phyloP scores from a whole-genome alignment of 345 rosid species.

The Rhodamnia argentea region DNA sequence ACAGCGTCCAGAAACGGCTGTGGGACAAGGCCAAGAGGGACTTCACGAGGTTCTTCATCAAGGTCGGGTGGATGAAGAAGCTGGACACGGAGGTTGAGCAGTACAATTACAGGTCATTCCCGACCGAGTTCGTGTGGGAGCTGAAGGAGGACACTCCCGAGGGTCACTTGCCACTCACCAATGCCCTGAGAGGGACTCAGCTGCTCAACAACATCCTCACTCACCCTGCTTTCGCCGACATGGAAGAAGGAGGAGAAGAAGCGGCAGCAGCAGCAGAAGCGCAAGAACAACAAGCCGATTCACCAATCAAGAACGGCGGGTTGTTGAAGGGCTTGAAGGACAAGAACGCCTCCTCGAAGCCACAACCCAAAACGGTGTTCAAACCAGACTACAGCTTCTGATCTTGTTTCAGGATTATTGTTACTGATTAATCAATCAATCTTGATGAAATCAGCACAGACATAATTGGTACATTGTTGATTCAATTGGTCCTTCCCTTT shows the following conservation, averaged over 20 bases:
- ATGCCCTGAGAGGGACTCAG: constrained; percentile 84
- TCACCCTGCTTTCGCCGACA: constrained; percentile 70
- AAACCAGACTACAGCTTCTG: constrained; percentile 60
- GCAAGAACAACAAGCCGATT: not conserved
- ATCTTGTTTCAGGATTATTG: not conserved
- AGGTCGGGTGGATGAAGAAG: constrained; percentile 92
- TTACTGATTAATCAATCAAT: not conserved
- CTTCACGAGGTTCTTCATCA: constrained; percentile 68
- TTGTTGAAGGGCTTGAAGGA: constrained; percentile 1
- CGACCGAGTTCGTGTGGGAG: constrained; percentile 82
- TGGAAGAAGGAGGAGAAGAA: constrained; percentile 1
- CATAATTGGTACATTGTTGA: not conserved
- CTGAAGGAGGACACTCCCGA: constrained; percentile 57
- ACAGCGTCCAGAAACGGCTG: constrained; percentile 65
- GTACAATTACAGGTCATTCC: constrained; percentile 78
- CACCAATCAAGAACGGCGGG: not conserved
- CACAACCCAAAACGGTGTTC: constrained; percentile 23
- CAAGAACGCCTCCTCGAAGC: constrained; percentile 12
- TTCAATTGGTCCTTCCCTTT: not conserved
- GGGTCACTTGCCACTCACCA: constrained; percentile 89
- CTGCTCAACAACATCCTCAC: constrained; percentile 51
- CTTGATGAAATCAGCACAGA: not conserved
- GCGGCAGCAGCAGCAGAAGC: not conserved
- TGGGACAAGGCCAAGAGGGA: constrained; percentile 60
- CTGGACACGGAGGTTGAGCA: constrained; percentile 82